A percentile compares a stretch with the other conserved stretches of the same genome.
phyloP scores from a whole-genome alignment of 2,329 filamentous ascomycete species.

The Aspergillus viridinutans region DNA sequence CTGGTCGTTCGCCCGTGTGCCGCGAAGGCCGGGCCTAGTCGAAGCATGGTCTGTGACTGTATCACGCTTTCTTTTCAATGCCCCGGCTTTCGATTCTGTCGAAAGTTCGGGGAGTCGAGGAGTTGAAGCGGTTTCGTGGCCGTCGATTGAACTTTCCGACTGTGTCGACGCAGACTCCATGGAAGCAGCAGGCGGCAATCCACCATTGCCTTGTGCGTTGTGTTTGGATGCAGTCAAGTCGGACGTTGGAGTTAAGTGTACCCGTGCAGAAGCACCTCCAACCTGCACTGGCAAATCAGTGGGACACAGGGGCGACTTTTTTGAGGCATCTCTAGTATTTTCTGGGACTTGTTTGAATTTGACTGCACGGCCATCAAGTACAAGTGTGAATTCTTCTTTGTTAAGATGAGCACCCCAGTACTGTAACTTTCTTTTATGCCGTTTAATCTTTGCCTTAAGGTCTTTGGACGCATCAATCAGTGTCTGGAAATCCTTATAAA shows the following conservation, averaged over 20 bases:
- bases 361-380: slow-evolving; percentile 23
- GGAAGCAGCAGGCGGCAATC: neutral
- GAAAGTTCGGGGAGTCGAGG: neutral
- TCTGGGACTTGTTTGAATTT: slow-evolving; percentile 24
- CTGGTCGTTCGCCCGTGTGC: slow-evolving; percentile 3
- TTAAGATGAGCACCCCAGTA: slow-evolving; percentile 27
- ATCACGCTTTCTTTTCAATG: slow-evolving; percentile 21
- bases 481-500: slow-evolving; percentile 29
- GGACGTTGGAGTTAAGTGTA: neutral
- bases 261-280: neutral
- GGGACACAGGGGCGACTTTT: neutral
- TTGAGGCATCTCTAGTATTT: neutral
- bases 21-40: neutral
- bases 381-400: slow-evolving; percentile 27
- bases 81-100: neutral
- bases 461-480: slow-evolving; percentile 24
- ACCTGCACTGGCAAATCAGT: neutral
- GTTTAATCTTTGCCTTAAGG: slow-evolving; percentile 28
- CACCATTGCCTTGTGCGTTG: neutral
- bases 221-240: neutral
- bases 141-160: slow-evolving; percentile 8
- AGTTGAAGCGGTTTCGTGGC: neutral
- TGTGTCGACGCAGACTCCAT: slow-evolving; percentile 15
- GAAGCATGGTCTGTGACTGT: neutral
- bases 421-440: slow-evolving; percentile 31